phyloP scores from a whole-genome alignment of 495 filamentous ascomycete species.

The Penicillium fimorum region DNA sequence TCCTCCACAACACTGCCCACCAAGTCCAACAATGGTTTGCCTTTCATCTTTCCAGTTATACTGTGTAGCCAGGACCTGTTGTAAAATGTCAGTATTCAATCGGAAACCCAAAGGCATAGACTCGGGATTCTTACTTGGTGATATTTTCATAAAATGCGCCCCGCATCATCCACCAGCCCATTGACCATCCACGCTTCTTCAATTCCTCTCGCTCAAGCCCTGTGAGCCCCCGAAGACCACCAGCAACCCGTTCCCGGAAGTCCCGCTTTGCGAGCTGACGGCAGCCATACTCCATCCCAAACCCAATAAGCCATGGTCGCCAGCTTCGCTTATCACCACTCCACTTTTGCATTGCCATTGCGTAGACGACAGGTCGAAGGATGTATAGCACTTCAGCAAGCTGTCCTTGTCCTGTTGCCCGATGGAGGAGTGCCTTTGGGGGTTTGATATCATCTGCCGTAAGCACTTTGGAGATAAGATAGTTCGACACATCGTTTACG shows the following conservation, averaged over 20 bases:
- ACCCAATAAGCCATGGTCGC: constrained; percentile 87
- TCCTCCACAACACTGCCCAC: constrained; percentile 84
- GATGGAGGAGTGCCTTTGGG: constrained; percentile 74
- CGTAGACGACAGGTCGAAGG: constrained; percentile 83
- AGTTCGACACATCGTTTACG: constrained; percentile 74
- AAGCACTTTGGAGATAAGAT: constrained; percentile 86
- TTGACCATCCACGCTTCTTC: constrained; percentile 77
- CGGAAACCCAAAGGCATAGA: background rate
- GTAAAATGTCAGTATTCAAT: constrained; percentile 30
- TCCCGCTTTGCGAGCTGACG: constrained; percentile 76
- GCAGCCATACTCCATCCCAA: constrained; percentile 83
- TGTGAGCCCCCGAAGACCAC: constrained; percentile 68
- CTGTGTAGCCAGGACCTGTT: constrained; percentile 58
- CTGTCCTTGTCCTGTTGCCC: constrained; percentile 65
- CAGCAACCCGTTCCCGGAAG: constrained; percentile 62
- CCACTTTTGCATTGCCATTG: constrained; percentile 74
- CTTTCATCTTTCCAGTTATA: constrained; percentile 64
- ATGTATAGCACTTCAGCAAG: constrained; percentile 89
- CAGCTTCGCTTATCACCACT: constrained; percentile 63
- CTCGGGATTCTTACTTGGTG: constrained; percentile 58
- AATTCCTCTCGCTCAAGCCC: constrained; percentile 86
- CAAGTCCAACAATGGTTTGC: constrained; percentile 73
- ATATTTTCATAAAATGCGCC: constrained; percentile 95
- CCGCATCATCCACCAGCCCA: constrained; percentile 93
- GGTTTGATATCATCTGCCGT: constrained; percentile 96